Evolutionary conservation across 495 filamentous ascomycete species (phyloP), one percentile per base, ranked within the genome.

Genomic region (Penicillium dipodomyicola): DNA sequence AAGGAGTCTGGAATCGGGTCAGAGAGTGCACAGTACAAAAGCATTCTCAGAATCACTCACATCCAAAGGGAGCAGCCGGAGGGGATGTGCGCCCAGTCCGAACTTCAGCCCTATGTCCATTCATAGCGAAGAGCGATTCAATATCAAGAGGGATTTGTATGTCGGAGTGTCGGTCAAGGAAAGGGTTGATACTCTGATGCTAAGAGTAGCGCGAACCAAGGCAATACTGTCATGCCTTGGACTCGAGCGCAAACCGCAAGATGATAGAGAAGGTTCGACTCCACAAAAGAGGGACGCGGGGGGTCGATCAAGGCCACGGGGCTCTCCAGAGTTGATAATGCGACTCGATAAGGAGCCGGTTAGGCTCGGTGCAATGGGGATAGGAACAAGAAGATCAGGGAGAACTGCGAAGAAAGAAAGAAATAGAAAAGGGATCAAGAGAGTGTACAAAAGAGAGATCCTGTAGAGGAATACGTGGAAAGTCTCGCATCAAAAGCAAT

Each of bases 61-160:
- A 87, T 56, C 83, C 84, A 76, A 87, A 87, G 19, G 82, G 83
- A 63, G 67, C 74, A 25, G 66, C 60, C 30, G 69, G 63, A 50
- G 70, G 68, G 25, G 69, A 72, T 44, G 67, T 58, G 14, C 58
- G 70, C 45, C 65, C 70, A 40, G 60, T 59, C 6, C 62, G 71
- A 46, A 67, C 57, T 53, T 75, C 61, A 17, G 68, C 45, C 14
- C 62, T 64, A 30, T 63, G 65, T 40, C 67, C 63, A 60, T 79
- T 65, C 69, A 78, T 75, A 46, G 58, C 68, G 58, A 25, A 45
- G 17, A 30, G 9, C 20, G 44, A 22, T 20, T 37, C 25, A 37
- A 45, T 54, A 39, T 40, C 20, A 29, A 39, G 19, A 32, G 10
- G 23, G 10, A 35, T 27, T 19, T 17, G 8, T 54, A 54, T 47